These are phyloP conservation scores for Fusarium sp. DNA, from an alignment of 2,329 filamentous ascomycete species.

Conservation along the genomic window DNA sequence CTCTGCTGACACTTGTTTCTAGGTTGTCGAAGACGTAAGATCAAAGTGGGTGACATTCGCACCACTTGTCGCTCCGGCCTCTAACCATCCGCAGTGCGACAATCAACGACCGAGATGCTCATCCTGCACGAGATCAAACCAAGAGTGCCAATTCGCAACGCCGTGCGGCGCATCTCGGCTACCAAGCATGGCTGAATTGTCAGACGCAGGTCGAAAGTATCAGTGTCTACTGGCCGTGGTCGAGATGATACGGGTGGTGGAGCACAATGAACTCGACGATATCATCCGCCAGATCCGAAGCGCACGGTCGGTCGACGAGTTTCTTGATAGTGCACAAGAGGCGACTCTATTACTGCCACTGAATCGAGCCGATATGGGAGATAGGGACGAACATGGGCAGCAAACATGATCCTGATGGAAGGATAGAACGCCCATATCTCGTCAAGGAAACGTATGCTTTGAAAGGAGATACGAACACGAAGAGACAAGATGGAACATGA, in stretches of 20 bases:
- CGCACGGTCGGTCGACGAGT: neutral
- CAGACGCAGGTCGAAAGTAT: neutral
- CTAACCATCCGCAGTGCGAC: neutral
- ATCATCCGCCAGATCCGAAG: neutral
- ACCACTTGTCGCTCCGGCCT: neutral
- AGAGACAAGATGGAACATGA: too few relatives aligned
- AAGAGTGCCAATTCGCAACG: neutral
- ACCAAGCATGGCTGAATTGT: neutral
- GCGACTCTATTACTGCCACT: neutral
- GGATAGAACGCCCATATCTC: too few relatives aligned
- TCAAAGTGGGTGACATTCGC: neutral
- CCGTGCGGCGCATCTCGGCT: neutral
- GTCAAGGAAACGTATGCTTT: too few relatives aligned
- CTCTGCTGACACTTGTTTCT: neutral
- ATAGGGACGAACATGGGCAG: neutral
- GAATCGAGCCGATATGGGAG: neutral
- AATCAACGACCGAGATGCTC: conserved; percentile 5
- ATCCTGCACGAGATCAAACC: neutral
- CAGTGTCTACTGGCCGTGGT: neutral
- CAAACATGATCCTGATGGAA: neutral
- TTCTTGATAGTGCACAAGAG: neutral
- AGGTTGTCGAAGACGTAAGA: conserved; percentile 8
- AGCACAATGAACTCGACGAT: neutral
- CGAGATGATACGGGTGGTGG: neutral
- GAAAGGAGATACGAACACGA: too few relatives aligned